Conservation (phyloP, 2,329 filamentous ascomycete genomes). For the Arthrobotrys conoides region DNA sequence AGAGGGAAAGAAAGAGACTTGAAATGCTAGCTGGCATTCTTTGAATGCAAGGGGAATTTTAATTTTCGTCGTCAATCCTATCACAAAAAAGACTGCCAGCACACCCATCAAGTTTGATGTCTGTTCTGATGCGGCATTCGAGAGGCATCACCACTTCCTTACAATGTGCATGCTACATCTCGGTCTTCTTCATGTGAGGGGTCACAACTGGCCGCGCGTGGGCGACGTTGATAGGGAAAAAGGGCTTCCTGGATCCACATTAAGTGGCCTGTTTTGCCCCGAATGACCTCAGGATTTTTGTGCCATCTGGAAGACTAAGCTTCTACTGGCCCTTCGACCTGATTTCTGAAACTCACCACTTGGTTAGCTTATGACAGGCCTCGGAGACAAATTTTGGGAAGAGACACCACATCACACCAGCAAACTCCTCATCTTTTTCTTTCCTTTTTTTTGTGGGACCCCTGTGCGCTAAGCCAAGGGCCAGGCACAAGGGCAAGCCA, state of each 20-base stretch:
- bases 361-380: slow-evolving; percentile 48
- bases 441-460: slow-evolving; percentile 52
- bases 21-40: slow-evolving; percentile 52
- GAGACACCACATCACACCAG: slow-evolving; percentile 58
- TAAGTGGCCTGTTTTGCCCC: slow-evolving; percentile 39
- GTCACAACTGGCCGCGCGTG: slow-evolving; percentile 41
- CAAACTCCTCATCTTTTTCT: slow-evolving; percentile 42
- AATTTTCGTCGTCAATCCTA: slow-evolving; percentile 32
- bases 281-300: slow-evolving; percentile 37
- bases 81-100: slow-evolving; percentile 28
- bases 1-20: slow-evolving; percentile 26
- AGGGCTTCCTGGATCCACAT: slow-evolving; percentile 21
- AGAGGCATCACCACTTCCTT: slow-evolving; percentile 40
- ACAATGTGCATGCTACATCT: not conserved
- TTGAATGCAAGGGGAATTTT: slow-evolving; percentile 60
- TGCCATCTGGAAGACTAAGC: slow-evolving; percentile 40
- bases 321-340: slow-evolving; percentile 20
- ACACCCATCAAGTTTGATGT: not conserved
- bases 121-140: slow-evolving; percentile 48
- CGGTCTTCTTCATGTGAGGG: slow-evolving; percentile 53
- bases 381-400: slow-evolving; percentile 55
- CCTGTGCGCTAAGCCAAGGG: slow-evolving; percentile 49
- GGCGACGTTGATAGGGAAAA: slow-evolving; percentile 45
- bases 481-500: slow-evolving; percentile 56
- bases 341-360: slow-evolving; percentile 58